Evolutionary conservation across 164 flowering plant species (phyloP).

Genomic region (Tetrastigma voinierianum): DNA sequence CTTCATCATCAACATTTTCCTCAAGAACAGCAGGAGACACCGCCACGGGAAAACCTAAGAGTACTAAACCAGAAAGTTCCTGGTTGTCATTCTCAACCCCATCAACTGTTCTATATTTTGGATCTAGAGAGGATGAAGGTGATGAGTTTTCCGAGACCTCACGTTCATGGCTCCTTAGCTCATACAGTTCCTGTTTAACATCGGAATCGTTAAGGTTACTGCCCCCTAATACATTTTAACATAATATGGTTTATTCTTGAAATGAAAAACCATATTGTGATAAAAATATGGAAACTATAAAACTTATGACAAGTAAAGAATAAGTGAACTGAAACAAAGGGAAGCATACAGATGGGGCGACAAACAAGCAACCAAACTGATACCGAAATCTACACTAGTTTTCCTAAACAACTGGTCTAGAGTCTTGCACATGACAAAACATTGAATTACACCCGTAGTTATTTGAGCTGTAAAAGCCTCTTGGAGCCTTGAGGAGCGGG

Average conservation of each 20-base stretch:
- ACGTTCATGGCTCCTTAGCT: slow-evolving; percentile 9
- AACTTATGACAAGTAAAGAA: background rate
- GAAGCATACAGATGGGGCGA: no score
- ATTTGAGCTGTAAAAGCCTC: no score
- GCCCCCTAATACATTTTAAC: background rate
- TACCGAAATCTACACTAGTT: no score
- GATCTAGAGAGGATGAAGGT: slow-evolving; percentile 1
- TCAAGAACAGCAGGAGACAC: slow-evolving; percentile 12
- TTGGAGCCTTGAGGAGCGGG: no score
- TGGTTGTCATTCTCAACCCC: slow-evolving; percentile 11
- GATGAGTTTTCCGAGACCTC: slow-evolving; percentile 12
- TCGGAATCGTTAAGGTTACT: slow-evolving; percentile 11
- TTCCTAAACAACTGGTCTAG: no score
- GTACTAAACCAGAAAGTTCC: slow-evolving; percentile 1
- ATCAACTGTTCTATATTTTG: slow-evolving; percentile 8
- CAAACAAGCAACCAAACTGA: no score
- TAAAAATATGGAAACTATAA: background rate
- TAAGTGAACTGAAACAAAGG: no score
- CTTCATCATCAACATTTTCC: slow-evolving; percentile 29
- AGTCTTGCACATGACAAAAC: background rate
- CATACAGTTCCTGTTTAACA: slow-evolving; percentile 31
- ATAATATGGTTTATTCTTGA: slow-evolving; percentile 2
- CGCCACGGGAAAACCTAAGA: slow-evolving; percentile 11
- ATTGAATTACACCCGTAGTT: no score
- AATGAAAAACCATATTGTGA: background rate